Evolutionary conservation across 495 filamentous ascomycete genomes (phyloP).

Genomic region (Immersiella caudata): DNA sequence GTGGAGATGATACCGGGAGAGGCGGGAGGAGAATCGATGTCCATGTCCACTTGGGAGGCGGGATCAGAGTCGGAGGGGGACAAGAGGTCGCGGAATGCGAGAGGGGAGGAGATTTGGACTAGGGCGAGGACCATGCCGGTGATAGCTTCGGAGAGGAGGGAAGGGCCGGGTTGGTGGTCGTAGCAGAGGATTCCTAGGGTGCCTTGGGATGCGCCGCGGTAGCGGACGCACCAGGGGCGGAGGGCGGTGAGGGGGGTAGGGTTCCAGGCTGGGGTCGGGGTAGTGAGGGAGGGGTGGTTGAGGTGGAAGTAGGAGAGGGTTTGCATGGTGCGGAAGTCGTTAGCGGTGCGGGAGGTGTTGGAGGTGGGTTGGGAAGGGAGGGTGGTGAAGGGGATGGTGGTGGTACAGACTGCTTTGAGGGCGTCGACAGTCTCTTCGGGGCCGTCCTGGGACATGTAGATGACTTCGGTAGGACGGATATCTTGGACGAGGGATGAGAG

Average conservation of each 20-base stretch:
- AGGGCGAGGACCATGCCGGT: conserved; percentile 49
- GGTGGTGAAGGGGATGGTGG: conserved; percentile 40
- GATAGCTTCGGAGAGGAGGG: conserved; percentile 46
- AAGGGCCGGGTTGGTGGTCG: conserved; percentile 46
- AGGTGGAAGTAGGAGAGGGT: conserved; percentile 77
- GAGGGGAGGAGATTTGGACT: conserved; percentile 39
- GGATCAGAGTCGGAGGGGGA: not conserved
- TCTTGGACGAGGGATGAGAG: conserved; percentile 62
- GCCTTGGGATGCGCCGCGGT: conserved; percentile 32
- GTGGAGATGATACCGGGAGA: conserved; percentile 2
- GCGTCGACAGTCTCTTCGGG: conserved; percentile 65
- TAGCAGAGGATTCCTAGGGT: conserved; percentile 51
- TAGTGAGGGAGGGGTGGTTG: conserved; percentile 8
- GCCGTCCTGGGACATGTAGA: conserved; percentile 76
- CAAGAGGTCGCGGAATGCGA: conserved; percentile 37
- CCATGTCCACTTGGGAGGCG: conserved; percentile 19
- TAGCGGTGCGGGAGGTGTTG: conserved; percentile 64
- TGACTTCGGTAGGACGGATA: conserved; percentile 58
- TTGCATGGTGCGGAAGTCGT: conserved; percentile 76
- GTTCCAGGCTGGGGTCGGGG: conserved; percentile 35
- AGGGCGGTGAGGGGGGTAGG: conserved; percentile 41
- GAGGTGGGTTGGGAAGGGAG: conserved; percentile 65
- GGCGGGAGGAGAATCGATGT: conserved; percentile 21
- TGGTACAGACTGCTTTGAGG: conserved; percentile 46
- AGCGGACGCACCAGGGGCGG: conserved; percentile 47